Conservation (phyloP, 352 stramenopile species). For the Globisporangium sylvaticum region DNA sequence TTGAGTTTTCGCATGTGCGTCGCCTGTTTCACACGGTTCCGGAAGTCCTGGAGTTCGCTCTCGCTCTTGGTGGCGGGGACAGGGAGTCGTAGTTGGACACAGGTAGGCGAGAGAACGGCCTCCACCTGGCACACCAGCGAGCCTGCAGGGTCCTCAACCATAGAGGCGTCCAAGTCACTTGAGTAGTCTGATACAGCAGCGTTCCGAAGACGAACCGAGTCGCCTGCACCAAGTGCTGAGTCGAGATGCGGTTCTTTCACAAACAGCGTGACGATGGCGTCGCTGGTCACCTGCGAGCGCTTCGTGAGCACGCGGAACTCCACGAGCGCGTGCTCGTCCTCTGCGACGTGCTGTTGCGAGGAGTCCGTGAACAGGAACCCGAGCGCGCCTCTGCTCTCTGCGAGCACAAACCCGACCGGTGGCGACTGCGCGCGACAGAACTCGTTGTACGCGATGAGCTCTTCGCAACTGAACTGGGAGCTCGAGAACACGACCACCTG, state of each 20-base stretch:
- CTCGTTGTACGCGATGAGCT: conserved; percentile 45
- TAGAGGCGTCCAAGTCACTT: neutral
- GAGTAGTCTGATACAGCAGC: neutral
- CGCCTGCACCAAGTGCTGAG: conserved; percentile 1
- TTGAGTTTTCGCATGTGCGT: conserved; percentile 15
- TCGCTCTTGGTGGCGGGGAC: neutral
- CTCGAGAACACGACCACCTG: conserved; percentile 44
- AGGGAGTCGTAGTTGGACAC: conserved; percentile 1
- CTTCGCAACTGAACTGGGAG: conserved; percentile 27
- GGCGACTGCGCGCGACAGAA: conserved; percentile 39
- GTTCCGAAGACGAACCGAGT: conserved; percentile 11
- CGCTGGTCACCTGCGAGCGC: conserved; percentile 10
- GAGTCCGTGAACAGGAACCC: conserved; percentile 41
- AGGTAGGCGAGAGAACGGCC: neutral
- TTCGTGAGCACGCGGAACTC: conserved; percentile 19
- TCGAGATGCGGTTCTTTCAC: conserved; percentile 19
- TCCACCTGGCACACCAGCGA: conserved; percentile 8
- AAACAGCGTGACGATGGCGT: conserved; percentile 11
- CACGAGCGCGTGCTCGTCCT: conserved; percentile 17
- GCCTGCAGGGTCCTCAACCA: neutral
- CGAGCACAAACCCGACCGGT: conserved; percentile 34
- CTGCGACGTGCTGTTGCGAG: conserved; percentile 8
- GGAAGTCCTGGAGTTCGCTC: neutral
- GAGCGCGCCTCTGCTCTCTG: conserved; percentile 34
- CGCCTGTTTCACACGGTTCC: neutral